Evolutionary conservation across 768 basidiomycete genomes (phyloP).

Genomic region (Tulasnella sp.): DNA sequence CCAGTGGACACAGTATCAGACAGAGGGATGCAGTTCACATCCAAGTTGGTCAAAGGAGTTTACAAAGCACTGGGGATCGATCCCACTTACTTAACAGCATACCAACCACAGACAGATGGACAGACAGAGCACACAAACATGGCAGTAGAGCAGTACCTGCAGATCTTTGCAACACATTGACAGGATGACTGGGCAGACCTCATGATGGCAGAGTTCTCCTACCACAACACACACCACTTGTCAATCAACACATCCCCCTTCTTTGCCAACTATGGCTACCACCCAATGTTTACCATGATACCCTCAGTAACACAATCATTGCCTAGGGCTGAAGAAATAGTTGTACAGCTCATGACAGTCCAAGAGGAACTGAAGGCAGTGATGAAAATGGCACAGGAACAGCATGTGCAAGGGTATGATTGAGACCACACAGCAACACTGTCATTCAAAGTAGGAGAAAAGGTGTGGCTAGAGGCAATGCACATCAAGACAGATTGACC

Average conservation of each 20-base stretch:
- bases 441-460: conserved; percentile 24
- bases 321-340: conserved; percentile 27
- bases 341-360: conserved; percentile 25
- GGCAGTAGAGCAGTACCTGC: conserved; percentile 25
- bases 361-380: conserved; percentile 30
- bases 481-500: no score
- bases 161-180: conserved; percentile 21
- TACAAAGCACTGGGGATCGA: background rate
- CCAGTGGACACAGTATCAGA: conserved; percentile 1
- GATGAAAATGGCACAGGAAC: conserved; percentile 27
- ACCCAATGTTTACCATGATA: conserved; percentile 17
- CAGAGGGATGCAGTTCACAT: conserved; percentile 1
- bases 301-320: conserved; percentile 14
- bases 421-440: conserved; percentile 24
- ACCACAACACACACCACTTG: conserved; percentile 31
- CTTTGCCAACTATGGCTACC: conserved; percentile 29
- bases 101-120: conserved; percentile 24
- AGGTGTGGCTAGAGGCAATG: no score
- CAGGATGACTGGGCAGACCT: conserved; percentile 37
- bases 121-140: conserved; percentile 27
- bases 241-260: conserved; percentile 32
- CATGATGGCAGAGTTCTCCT: conserved; percentile 35
- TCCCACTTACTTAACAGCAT: background rate
- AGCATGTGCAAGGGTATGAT: conserved; percentile 27
- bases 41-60: background rate